These are phyloP conservation scores for Talaromyces sp. DNA, from an alignment of 2,329 filamentous ascomycete species.

Conservation along the genomic window DNA sequence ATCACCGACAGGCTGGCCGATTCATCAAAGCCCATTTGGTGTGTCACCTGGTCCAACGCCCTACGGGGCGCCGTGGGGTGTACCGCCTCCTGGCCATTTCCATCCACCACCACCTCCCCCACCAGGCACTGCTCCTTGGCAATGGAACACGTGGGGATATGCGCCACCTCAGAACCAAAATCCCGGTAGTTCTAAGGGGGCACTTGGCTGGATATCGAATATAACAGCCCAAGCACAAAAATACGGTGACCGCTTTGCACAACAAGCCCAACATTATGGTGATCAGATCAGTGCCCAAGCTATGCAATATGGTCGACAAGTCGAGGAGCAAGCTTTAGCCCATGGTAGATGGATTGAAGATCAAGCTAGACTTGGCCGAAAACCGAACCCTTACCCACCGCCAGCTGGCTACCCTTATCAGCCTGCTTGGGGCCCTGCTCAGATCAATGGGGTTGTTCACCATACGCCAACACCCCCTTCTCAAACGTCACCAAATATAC, in stretches of 20 bases:
- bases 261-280: slow-evolving; percentile 39
- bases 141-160: slow-evolving; percentile 31
- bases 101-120: slow-evolving; percentile 27
- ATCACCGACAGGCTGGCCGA: slow-evolving; percentile 15
- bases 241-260: slow-evolving; percentile 42
- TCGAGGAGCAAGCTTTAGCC: slow-evolving; percentile 43
- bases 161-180: slow-evolving; percentile 25
- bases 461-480: neutral
- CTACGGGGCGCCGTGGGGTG: slow-evolving; percentile 22
- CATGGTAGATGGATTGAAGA: slow-evolving; percentile 43
- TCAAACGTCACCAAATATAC: neutral
- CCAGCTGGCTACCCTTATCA: slow-evolving; percentile 18
- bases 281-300: slow-evolving; percentile 38
- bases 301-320: slow-evolving; percentile 39
- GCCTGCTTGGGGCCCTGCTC: slow-evolving; percentile 17
- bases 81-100: slow-evolving; percentile 25
- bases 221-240: slow-evolving; percentile 43
- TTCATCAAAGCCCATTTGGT: neutral
- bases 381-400: slow-evolving; percentile 20
- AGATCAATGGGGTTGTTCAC: neutral
- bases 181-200: slow-evolving; percentile 26
- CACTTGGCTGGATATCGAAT: slow-evolving; percentile 38
- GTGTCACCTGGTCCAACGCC: slow-evolving; percentile 8
- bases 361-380: slow-evolving; percentile 35
- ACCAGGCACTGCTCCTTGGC: slow-evolving; percentile 30